phyloP scores from a whole-genome alignment of 225 moss, liverwort and hornwort genomes.

The Antitrichia curtipendula region DNA sequence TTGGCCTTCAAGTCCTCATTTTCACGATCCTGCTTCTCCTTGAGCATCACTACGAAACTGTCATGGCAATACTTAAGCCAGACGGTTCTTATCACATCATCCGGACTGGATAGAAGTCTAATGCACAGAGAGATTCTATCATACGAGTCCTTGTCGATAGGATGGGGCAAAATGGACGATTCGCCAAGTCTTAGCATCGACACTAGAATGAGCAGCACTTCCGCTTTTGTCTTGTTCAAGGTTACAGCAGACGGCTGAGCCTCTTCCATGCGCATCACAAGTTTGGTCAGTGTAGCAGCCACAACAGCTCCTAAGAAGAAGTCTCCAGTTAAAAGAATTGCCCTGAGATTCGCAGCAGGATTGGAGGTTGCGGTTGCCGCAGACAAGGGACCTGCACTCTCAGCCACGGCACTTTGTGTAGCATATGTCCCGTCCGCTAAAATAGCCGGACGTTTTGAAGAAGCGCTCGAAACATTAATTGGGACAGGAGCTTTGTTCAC shows the following conservation, averaged over 20 bases:
- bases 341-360: slow-evolving; percentile 53
- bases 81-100: slow-evolving; percentile 72
- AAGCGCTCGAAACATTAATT: slow-evolving; percentile 46
- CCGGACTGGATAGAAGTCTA: slow-evolving; percentile 69
- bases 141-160: slow-evolving; percentile 81
- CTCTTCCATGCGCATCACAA: slow-evolving; percentile 68
- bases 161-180: slow-evolving; percentile 72
- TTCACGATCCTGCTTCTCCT: slow-evolving; percentile 85
- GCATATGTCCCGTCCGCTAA: slow-evolving; percentile 97
- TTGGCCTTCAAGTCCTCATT: slow-evolving; percentile 86
- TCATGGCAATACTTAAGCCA: slow-evolving; percentile 89
- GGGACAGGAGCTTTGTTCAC: slow-evolving; percentile 37
- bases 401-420: slow-evolving; percentile 82
- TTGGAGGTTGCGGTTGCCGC: slow-evolving; percentile 9
- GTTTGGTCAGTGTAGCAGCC: slow-evolving; percentile 74
- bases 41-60: slow-evolving; percentile 91
- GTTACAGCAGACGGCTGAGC: slow-evolving; percentile 29
- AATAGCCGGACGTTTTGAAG: slow-evolving; percentile 86
- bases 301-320: slow-evolving; percentile 93
- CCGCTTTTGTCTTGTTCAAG: slow-evolving; percentile 68
- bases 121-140: slow-evolving; percentile 82
- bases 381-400: slow-evolving; percentile 45
- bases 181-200: slow-evolving; percentile 85
- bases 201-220: slow-evolving; percentile 69
- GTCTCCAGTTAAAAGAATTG: slow-evolving; percentile 81